These are phyloP conservation scores for Gastrolobium bilobum DNA, from an alignment of 306 rosid genomes.

Conservation along the genomic window DNA sequence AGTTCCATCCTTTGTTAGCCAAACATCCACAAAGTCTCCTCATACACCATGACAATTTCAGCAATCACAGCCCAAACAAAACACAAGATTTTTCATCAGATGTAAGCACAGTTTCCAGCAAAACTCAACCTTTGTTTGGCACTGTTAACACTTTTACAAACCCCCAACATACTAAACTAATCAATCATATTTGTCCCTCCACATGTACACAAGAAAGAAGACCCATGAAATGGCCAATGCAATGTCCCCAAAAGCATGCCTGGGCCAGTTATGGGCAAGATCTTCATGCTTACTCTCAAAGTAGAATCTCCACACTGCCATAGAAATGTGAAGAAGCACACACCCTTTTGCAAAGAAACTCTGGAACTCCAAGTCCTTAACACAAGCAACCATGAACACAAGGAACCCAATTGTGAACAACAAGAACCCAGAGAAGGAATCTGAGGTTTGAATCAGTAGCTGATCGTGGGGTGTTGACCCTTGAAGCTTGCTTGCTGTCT, in stretches of 20 bases:
- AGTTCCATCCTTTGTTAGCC: neutral
- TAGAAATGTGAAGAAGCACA: constrained; percentile 77
- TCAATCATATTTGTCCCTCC: constrained; percentile 95
- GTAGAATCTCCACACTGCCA: constrained; percentile 89
- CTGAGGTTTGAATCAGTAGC: constrained; percentile 76
- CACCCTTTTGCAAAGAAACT: constrained; percentile 94
- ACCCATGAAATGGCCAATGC: constrained; percentile 85
- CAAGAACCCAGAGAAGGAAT: constrained; percentile 88
- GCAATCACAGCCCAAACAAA: neutral
- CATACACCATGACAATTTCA: neutral
- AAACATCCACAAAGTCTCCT: neutral
- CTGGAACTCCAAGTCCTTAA: constrained; percentile 84
- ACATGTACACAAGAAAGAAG: constrained; percentile 72
- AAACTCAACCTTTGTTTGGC: neutral
- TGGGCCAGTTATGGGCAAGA: constrained; percentile 77
- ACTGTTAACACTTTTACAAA: neutral
- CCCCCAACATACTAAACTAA: neutral
- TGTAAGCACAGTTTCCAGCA: neutral
- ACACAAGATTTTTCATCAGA: neutral
- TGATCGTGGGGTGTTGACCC: constrained; percentile 93
- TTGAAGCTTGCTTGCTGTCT: constrained; percentile 78
- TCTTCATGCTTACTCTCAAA: constrained; percentile 73
- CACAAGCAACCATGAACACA: constrained; percentile 86
- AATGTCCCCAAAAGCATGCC: constrained; percentile 79
- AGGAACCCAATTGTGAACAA: constrained; percentile 76